Conservation (phyloP, 441 rosid species). For the Jatropha podagrica region DNA sequence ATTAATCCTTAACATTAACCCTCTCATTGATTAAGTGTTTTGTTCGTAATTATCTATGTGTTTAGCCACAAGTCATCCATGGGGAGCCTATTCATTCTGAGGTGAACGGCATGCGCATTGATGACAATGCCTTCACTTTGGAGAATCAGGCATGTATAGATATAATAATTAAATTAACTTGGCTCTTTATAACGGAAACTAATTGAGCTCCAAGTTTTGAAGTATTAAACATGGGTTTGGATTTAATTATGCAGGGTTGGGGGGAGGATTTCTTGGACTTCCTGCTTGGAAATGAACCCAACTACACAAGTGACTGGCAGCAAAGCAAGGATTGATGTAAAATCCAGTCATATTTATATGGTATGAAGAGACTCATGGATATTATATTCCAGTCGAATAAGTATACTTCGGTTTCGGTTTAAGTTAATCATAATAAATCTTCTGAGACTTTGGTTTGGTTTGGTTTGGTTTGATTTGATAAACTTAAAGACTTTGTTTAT, state of each 20-base stretch:
- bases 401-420: too few species aligned
- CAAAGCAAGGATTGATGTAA: not conserved
- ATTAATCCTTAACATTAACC: too few species aligned
- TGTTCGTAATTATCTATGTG: not conserved
- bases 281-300: conserved; percentile 25
- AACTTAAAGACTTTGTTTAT: too few species aligned
- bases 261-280: conserved; percentile 44
- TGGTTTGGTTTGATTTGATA: not conserved
- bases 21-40: too few species aligned
- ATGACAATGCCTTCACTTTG: not conserved
- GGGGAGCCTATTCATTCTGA: conserved; percentile 2
- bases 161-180: too few species aligned
- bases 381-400: not conserved
- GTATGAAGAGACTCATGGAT: not conserved
- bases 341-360: not conserved
- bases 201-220: not conserved
- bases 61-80: conserved; percentile 28
- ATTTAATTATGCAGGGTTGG: conserved; percentile 38
- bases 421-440: not conserved
- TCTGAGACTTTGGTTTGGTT: not conserved
- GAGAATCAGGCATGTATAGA: conserved; percentile 24
- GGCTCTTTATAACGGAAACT: too few species aligned
- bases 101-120: not conserved
- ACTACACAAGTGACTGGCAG: not conserved
- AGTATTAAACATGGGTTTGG: not conserved